Conservation (phyloP, 805 yeast genomes). For the Saitoella complicata region DNA sequence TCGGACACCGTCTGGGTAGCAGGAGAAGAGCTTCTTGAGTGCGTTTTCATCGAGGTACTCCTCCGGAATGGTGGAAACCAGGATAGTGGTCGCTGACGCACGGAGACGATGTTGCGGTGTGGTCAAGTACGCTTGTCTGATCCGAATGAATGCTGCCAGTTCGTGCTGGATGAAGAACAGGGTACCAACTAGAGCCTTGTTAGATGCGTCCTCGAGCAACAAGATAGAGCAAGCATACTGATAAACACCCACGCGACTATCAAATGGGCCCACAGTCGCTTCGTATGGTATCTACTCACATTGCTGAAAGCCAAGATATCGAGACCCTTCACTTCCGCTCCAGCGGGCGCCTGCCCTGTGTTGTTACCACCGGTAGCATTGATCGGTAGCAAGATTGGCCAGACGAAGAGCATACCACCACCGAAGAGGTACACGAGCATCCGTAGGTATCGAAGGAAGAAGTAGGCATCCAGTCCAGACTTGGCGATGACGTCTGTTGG, state of each 20-base stretch:
- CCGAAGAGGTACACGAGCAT: conserved; percentile 38
- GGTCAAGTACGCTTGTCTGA: conserved; percentile 18
- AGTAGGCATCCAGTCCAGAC: conserved; percentile 88
- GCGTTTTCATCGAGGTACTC: conserved; percentile 31
- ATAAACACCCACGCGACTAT: conserved; percentile 67
- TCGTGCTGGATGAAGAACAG: background rate
- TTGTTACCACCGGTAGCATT: conserved; percentile 46
- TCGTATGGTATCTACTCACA: conserved; percentile 29
- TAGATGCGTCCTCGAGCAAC: background rate
- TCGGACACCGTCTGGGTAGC: conserved; percentile 38
- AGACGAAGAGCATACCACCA: conserved; percentile 37
- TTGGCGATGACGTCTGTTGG: conserved; percentile 67
- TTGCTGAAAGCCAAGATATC: conserved; percentile 68
- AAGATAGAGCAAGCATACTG: conserved; percentile 24
- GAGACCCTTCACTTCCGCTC: conserved; percentile 42
- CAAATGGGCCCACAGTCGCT: conserved; percentile 75
- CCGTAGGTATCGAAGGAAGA: conserved; percentile 64
- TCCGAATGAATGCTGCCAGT: background rate
- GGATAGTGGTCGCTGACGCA: conserved; percentile 33
- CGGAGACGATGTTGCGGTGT: conserved; percentile 12
- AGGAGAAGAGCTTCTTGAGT: conserved; percentile 36
- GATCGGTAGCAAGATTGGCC: conserved; percentile 65
- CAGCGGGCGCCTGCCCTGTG: conserved; percentile 22
- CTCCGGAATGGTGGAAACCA: conserved; percentile 52
- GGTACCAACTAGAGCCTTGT: background rate